Percentiles rank a stretch among this genome's conserved stretches.
phyloP scores from a whole-genome alignment of 768 basidiomycete genomes.

The Trametes cubensis region DNA sequence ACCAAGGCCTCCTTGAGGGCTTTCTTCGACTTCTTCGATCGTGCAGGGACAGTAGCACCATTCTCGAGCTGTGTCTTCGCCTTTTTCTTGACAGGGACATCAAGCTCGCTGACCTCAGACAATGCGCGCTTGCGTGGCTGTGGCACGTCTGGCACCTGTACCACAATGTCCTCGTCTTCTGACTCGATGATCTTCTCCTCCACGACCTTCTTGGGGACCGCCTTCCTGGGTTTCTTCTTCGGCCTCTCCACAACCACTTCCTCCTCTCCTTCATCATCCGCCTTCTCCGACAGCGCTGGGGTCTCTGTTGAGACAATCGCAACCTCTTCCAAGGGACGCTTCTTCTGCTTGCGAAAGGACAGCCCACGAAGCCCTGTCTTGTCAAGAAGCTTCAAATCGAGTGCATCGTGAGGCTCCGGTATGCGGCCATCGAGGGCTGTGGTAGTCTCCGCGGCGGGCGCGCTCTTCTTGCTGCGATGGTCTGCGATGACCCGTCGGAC shows the following conservation, averaged over 20 bases:
- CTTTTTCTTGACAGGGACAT: slow-evolving; percentile 51
- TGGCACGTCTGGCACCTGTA: slow-evolving; percentile 16
- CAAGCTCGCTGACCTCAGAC: slow-evolving; percentile 36
- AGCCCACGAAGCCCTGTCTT: slow-evolving; percentile 46
- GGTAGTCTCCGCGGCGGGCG: slow-evolving; percentile 28
- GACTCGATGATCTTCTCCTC: slow-evolving; percentile 54
- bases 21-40: slow-evolving; percentile 39
- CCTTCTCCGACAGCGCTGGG: slow-evolving; percentile 31
- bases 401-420: slow-evolving; percentile 44
- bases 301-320: background rate
- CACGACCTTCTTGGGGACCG: slow-evolving; percentile 21
- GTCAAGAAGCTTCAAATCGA: slow-evolving; percentile 45
- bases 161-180: slow-evolving; percentile 51
- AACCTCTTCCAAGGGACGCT: slow-evolving; percentile 39
- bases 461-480: slow-evolving; percentile 47
- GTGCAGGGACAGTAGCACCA: slow-evolving; percentile 20
- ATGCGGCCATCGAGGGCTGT: slow-evolving; percentile 24
- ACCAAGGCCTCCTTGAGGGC: slow-evolving; percentile 40
- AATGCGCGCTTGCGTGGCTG: slow-evolving; percentile 34
- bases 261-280: slow-evolving; percentile 15
- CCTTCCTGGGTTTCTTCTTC: slow-evolving; percentile 34
- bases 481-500: slow-evolving; percentile 56
- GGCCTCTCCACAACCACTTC: slow-evolving; percentile 27
- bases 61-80: slow-evolving; percentile 27
- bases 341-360: slow-evolving; percentile 49